Evolutionary conservation across 2,329 filamentous ascomycete genomes (phyloP), one percentile per base, ranked within the genome.

Genomic region (Akanthomyces dipterigenus): DNA sequence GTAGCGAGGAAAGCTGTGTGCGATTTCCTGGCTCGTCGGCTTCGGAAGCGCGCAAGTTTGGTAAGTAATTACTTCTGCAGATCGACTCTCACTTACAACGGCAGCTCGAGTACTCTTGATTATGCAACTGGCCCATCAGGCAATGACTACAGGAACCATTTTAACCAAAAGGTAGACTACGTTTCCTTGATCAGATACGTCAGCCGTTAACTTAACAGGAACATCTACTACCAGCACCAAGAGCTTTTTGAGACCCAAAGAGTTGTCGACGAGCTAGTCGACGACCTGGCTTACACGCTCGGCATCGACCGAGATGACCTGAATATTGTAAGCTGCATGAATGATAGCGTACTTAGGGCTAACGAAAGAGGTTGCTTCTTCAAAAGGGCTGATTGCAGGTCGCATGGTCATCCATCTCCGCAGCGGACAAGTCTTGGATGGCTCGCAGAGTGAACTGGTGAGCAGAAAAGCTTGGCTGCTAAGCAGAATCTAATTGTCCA

Each of bases 181-280:
- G 6, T 5, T 55, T 49, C 6, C 12, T 40, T 16, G 14, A 24
- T 26, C 7, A 3, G 3, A 16, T 2, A 16, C 12, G 5, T 3
- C 36, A 16, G 5, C 1, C 2, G 12, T 9, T 16, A 16, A 16
- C 12, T 16, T 3, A 26, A 7, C 28, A 93, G 90, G 64, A 89
- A 90, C 68, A 86, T 96, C 4, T 96, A 88, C 71, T 96, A 96
- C 70, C 85, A 90, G 67, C 82, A 92, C 65, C 84, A 87, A 5
- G 81, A 85, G 11, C 76, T 96, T 0, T 96, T 95, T 68, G 79
- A 80, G 22, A 86, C 79, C 55, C 91, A 95, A 70, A 70, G 73
- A 18, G 78, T 84, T 16, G 89, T 95, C 0, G 87, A 95, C 70
- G 79, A 80, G 34, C 84, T 90, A 50, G 83, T 95, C 0, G 89